Conservation (phyloP, 2,329 filamentous ascomycete species). For the Lasiodiplodia sp. region DNA sequence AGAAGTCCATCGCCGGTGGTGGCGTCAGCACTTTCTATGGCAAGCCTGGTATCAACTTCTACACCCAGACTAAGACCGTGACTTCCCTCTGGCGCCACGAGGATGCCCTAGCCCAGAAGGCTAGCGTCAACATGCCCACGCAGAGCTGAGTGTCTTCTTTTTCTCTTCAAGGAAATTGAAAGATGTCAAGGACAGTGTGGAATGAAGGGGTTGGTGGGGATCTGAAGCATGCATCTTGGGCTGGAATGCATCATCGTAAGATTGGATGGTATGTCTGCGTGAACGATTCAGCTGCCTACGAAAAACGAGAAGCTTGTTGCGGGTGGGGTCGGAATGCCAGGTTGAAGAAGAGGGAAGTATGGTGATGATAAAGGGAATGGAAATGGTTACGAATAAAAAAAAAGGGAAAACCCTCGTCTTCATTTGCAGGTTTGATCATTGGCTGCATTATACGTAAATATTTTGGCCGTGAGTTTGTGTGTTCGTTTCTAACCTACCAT, state of each 20-base stretch:
- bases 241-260: too few relatives aligned
- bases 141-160: slow-evolving; percentile 44
- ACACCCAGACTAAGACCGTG: slow-evolving; percentile 97
- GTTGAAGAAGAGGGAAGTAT: too few relatives aligned
- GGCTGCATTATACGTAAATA: too few relatives aligned
- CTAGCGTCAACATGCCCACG: slow-evolving; percentile 86
- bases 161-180: not conserved
- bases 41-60: slow-evolving; percentile 89
- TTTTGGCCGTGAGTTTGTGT: too few relatives aligned
- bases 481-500: too few relatives aligned
- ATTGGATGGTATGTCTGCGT: too few relatives aligned
- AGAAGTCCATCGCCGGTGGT: slow-evolving; percentile 90
- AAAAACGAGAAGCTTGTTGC: not conserved
- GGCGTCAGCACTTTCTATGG: slow-evolving; percentile 96
- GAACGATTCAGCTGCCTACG: too few relatives aligned
- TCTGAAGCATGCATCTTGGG: too few relatives aligned
- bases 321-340: not conserved
- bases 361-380: not conserved
- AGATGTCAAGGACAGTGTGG: too few relatives aligned
- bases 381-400: not conserved
- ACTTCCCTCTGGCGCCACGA: slow-evolving; percentile 88
- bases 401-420: not conserved
- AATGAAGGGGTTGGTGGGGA: too few relatives aligned
- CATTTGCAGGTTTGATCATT: too few relatives aligned
- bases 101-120: slow-evolving; percentile 85